Evolutionary conservation across 73 alveolate species (phyloP), one percentile per base, ranked within the genome.

Genomic region (Effrenium voratum): DNA sequence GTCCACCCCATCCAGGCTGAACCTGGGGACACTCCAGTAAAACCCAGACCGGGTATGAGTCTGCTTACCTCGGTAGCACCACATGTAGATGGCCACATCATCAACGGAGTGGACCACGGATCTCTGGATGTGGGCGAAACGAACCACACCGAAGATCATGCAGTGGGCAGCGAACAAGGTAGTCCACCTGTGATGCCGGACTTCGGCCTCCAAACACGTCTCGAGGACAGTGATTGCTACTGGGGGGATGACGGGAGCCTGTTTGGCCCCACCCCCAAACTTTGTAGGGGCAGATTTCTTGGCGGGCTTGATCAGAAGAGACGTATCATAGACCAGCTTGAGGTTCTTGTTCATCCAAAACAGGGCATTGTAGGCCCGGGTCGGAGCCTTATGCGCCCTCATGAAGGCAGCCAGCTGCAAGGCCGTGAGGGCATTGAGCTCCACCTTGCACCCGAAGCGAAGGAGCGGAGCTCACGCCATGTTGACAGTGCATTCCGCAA

Each of bases 301-400:
- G 49, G 12, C 32, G 47, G 82, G 82, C 5, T n/a, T 16, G 5
- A 70, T 30, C 82, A 32, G 16, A 44, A 70, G 47, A 24, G 49
- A n/a, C 6, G 24, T 13, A n/a, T 70, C 82, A 13, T 24, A 70
- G 82, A 10, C 26, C 8, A 70, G 82, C 82, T 70, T 70, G 49
- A 70, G 82, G 26, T 70, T 70, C 82, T 70, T 70, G 82, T 2
- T 26, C 49, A 70, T 30, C 82, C 82, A 70, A n/a, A n/a, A 24
- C 49, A 70, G 26, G 26, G 82, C 16, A 26, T 72, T 72, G 52
- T 32, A 38, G 46, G 83, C 83, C 46, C 83, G 22, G 46, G 52
- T 34, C 28, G 83, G 49, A 38, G 83, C 83, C 47, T 32, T 38
- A 10, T 72, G 83, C 36, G 47, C n/a, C 5, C 26, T 45, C n/a